Percentiles rank a stretch among this genome's conserved stretches.
Conservation (phyloP, 441 rosid species). For the Pelargonium citronellum region DNA sequence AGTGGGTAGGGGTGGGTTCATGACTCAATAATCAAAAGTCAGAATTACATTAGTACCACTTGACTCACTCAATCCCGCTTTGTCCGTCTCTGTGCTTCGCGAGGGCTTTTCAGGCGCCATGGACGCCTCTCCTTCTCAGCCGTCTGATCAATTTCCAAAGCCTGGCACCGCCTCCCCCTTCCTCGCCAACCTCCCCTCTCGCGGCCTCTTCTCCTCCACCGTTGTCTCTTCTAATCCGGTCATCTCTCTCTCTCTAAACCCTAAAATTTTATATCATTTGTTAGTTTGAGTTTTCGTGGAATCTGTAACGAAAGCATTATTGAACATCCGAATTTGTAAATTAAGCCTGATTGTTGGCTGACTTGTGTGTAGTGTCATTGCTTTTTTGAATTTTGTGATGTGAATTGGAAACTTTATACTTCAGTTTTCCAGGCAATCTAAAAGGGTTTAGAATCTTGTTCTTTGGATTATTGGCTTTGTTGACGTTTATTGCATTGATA, state of each 20-base stretch:
- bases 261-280: not conserved
- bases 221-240: slow-evolving; percentile 72
- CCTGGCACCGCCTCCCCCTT: slow-evolving; percentile 40
- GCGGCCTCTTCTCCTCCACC: slow-evolving; percentile 70
- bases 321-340: no score
- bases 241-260: slow-evolving; percentile 7
- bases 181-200: slow-evolving; percentile 79
- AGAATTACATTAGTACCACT: not conserved
- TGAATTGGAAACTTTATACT: no score
- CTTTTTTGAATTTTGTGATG: no score
- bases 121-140: slow-evolving; percentile 51
- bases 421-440: no score
- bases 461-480: no score
- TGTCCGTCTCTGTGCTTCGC: slow-evolving; percentile 12
- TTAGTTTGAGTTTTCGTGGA: not conserved
- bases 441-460: no score
- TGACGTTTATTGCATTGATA: no score
- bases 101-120: slow-evolving; percentile 37
- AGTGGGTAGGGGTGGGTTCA: no score
- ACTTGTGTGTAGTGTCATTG: no score
- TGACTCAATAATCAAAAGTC: no score
- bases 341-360: no score
- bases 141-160: slow-evolving; percentile 32
- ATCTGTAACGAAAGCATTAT: not conserved
- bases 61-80: not conserved